These are phyloP conservation scores for Berberis vulgaris DNA, from an alignment of 164 flowering plant species.

Conservation along the genomic window DNA sequence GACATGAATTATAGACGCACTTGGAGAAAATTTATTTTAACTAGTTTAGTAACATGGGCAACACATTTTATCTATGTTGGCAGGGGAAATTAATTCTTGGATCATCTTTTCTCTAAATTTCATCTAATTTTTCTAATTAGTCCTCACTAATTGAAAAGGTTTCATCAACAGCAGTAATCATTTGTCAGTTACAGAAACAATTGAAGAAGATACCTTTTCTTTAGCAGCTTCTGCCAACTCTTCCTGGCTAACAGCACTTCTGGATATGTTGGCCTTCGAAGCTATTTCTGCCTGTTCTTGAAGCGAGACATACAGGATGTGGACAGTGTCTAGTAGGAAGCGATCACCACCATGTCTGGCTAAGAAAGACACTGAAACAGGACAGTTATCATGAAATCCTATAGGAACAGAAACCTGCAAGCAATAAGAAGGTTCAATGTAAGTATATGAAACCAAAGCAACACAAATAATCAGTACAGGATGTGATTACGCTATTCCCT, in stretches of 20 bases:
- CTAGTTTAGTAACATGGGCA: too few species aligned
- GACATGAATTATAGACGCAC: too few species aligned
- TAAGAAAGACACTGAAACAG: constrained; percentile 79
- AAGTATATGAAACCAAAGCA: neutral
- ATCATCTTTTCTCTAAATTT: too few species aligned
- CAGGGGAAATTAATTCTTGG: too few species aligned
- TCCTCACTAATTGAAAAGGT: too few species aligned
- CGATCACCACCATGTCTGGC: constrained; percentile 89
- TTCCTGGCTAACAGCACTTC: constrained; percentile 41
- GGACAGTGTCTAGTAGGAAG: constrained; percentile 71
- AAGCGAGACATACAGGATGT: constrained; percentile 55
- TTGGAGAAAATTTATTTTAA: too few species aligned
- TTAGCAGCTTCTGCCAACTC: constrained; percentile 79
- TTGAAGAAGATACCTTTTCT: constrained; percentile 42
- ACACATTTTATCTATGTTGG: too few species aligned
- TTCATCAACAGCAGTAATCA: too few species aligned
- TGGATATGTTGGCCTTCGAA: constrained; percentile 37
- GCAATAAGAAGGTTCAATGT: constrained; percentile 4
- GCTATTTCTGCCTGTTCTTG: constrained; percentile 53
- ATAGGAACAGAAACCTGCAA: constrained; percentile 73
- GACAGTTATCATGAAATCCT: constrained; percentile 70
- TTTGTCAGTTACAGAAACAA: too few species aligned
- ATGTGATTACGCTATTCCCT: too few species aligned
- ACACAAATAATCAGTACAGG: neutral
- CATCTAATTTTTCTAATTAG: too few species aligned